Evolutionary conservation across 2,329 filamentous ascomycete species (phyloP).

Genomic region (Calycina marina): DNA sequence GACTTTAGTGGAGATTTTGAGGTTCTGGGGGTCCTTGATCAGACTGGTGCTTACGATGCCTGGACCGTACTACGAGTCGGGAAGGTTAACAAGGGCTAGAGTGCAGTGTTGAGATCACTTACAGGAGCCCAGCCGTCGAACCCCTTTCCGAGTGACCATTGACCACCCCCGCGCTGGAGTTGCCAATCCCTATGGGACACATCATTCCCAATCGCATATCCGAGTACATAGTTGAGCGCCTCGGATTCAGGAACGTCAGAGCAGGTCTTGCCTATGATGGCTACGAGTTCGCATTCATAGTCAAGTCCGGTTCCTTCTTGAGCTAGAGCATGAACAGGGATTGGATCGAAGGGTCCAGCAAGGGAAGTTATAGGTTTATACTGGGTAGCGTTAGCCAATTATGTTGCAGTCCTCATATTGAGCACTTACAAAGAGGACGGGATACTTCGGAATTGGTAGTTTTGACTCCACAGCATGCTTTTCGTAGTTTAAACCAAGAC

Average conservation of each 20-base stretch:
- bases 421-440: constrained; percentile 50
- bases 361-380: constrained; percentile 57
- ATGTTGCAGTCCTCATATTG: too few relatives aligned
- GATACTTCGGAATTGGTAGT: constrained; percentile 54
- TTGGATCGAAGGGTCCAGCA: constrained; percentile 46
- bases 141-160: constrained; percentile 60
- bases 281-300: constrained; percentile 69
- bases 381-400: too few relatives aligned
- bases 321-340: constrained; percentile 50
- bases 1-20: constrained; percentile 41
- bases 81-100: too few relatives aligned
- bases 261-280: constrained; percentile 55
- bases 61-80: constrained; percentile 54
- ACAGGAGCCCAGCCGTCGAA: constrained; percentile 68
- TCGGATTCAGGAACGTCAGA: constrained; percentile 47
- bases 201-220: constrained; percentile 65
- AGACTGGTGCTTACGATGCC: constrained; percentile 47
- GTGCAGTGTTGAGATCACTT: too few relatives aligned
- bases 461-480: constrained; percentile 48
- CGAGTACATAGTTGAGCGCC: constrained; percentile 59
- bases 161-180: constrained; percentile 48
- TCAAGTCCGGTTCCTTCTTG: constrained; percentile 54
- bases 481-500: constrained; percentile 57
- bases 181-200: constrained; percentile 72
- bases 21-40: constrained; percentile 40